Conservation (phyloP, 345 rosid genomes). For the Pistacia integerrima region DNA sequence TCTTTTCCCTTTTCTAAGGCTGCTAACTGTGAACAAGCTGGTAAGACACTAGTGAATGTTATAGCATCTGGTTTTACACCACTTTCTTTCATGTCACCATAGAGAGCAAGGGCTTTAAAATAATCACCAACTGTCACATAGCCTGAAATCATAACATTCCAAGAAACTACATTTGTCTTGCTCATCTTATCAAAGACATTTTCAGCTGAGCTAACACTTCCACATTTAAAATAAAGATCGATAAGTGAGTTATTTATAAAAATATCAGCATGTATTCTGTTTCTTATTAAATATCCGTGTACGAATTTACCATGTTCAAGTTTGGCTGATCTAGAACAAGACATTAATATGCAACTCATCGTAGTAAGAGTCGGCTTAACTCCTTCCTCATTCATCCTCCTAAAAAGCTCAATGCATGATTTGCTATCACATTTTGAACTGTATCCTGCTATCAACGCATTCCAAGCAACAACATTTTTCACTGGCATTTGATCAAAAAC, state of each 20-base stretch:
- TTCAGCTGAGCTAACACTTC: conserved; percentile 52
- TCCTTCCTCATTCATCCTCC: conserved; percentile 58
- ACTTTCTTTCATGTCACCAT: conserved; percentile 45
- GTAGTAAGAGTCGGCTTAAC: conserved; percentile 54
- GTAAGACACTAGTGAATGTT: conserved; percentile 56
- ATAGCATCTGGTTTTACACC: conserved; percentile 57
- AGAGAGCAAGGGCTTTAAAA: conserved; percentile 50
- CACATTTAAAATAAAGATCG: conserved; percentile 70
- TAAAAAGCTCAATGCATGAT: conserved; percentile 52
- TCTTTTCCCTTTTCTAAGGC: conserved; percentile 66
- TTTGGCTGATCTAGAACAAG: conserved; percentile 60
- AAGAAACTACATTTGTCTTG: conserved; percentile 32
- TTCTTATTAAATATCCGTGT: conserved; percentile 57
- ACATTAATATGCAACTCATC: conserved; percentile 52
- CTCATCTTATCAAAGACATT: conserved; percentile 40
- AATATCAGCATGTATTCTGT: conserved; percentile 36
- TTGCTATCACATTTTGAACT: conserved; percentile 48
- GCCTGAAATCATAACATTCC: conserved; percentile 80
- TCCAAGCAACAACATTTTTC: conserved; percentile 65
- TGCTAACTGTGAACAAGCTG: conserved; percentile 72
- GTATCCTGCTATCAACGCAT: conserved; percentile 57
- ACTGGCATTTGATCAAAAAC: conserved; percentile 47
- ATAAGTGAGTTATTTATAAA: conserved; percentile 45
- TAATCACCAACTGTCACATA: conserved; percentile 48
- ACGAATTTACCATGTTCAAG: conserved; percentile 55